Base-by-base conservation (phyloP, 768 basidiomycete species). In the Lactifluus rugatus region DNA sequence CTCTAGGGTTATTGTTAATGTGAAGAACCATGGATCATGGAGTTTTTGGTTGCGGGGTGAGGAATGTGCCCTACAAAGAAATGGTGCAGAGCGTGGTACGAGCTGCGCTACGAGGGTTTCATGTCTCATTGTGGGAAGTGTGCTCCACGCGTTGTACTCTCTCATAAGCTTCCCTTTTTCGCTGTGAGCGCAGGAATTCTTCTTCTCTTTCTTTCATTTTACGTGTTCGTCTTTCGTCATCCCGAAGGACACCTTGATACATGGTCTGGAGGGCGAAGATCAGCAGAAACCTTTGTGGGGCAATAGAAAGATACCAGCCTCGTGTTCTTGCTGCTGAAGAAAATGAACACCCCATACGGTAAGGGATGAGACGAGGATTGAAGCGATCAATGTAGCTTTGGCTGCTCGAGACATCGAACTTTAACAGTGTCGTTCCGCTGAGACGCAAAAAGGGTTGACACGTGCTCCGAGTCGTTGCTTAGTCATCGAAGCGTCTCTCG, bases 281-380 rank as follows among this genome's bases (percentile, higher is more conserved):
- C 23, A 28, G 39, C 19, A 34, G 55, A 60, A 34, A 45, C 19
- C 39, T 37, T 34, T 34, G 13, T 34, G 13, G 2, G 11, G 5
- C 0, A 5, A 26, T 4, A 31, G 1, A 25, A n/a, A 23, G 53
- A 36, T n/a, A 66, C 74, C 48, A 62, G 93, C 94, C 65, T 91
- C 82, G 56, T 85, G 84, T 71, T 97, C 93, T 66, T 82, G 80
- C 16, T 78, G 74, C 68, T 97, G 93, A 55, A 93, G 81, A 66
- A 78, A 87, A 69, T 97, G 94, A 31, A 97, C 93, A 19, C 82
- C 89, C 82, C 85, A 95, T 70, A 97, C 81, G 26, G 87, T 89
- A 37, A 85, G 70, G 2, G 78, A 76, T 13, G 88, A 82, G 51
- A 86, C 66, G 7, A 78, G 64, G 51, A 89, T 70, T 5, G 93